Percentiles rank a stretch among this genome's conserved stretches.
Conservation (phyloP, 106 monocot genomes). For the Dendrobium officinale region DNA sequence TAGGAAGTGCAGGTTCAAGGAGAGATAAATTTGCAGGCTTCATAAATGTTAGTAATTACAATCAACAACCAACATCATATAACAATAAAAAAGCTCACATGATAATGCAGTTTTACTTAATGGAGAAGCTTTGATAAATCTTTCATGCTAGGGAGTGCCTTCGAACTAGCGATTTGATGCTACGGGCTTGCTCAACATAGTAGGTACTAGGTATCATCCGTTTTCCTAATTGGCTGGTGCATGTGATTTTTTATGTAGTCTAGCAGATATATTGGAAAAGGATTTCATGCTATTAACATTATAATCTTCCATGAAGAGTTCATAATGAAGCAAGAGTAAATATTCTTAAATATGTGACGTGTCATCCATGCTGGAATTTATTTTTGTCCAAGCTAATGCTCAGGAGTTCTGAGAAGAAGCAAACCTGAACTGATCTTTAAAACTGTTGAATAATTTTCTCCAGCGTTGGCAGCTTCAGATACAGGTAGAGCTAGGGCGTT, state of each 20-base stretch:
- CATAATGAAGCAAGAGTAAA: background rate
- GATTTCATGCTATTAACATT: background rate
- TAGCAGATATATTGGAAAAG: too few species aligned
- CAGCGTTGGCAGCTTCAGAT: background rate
- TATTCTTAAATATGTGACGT: background rate
- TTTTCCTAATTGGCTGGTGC: background rate
- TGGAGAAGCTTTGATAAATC: background rate
- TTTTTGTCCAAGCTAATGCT: background rate
- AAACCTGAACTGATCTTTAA: constrained; percentile 4
- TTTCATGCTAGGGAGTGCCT: too few species aligned
- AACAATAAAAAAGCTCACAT: background rate
- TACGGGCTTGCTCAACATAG: too few species aligned
- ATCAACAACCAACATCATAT: background rate
- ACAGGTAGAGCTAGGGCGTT: background rate
- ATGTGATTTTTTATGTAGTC: background rate
- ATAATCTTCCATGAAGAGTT: background rate
- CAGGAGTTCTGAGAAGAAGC: background rate
- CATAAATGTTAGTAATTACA: background rate
- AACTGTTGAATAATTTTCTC: background rate
- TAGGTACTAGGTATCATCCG: too few species aligned
- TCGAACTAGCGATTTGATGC: too few species aligned
- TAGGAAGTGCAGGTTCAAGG: too few species aligned
- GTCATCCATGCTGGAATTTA: background rate
- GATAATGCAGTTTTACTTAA: background rate
- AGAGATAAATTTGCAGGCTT: background rate